Evolutionary conservation across 148 eudicot species (phyloP).

Genomic region (Pouteria glomerata): DNA sequence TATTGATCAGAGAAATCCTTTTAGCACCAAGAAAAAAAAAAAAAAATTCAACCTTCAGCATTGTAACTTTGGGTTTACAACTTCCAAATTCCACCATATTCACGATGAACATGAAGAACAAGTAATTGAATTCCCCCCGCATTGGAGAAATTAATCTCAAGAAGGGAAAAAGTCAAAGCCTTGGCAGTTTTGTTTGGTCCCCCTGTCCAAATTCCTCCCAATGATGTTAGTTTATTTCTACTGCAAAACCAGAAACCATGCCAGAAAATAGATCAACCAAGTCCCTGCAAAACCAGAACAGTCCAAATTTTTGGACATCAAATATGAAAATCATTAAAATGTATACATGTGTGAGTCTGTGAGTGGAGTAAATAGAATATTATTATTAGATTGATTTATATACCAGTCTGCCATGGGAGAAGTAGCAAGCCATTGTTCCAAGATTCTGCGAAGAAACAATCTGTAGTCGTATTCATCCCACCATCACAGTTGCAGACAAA

Average conservation of each 20-base stretch:
- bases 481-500: constrained; percentile 72
- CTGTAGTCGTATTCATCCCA: constrained; percentile 58
- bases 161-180: not conserved
- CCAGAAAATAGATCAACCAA: constrained; percentile 18
- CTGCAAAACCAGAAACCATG: constrained; percentile 13
- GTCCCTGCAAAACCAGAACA: constrained; percentile 21
- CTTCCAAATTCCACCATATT: constrained; percentile 1
- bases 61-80: not conserved
- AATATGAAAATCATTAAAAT: not conserved
- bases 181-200: constrained; percentile 3
- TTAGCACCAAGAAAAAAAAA: no score
- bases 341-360: no score
- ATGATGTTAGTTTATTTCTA: constrained; percentile 6
- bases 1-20: not conserved
- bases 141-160: not conserved
- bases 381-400: not conserved
- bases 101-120: not conserved
- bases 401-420: constrained; percentile 33
- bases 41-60: not conserved
- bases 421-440: constrained; percentile 43
- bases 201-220: not conserved
- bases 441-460: constrained; percentile 50
- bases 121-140: not conserved
- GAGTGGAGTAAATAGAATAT: not conserved
- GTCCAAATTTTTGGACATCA: not conserved